Conservation (phyloP, 1,139 yeast species). For the Zygosaccharomyces sapae region DNA sequence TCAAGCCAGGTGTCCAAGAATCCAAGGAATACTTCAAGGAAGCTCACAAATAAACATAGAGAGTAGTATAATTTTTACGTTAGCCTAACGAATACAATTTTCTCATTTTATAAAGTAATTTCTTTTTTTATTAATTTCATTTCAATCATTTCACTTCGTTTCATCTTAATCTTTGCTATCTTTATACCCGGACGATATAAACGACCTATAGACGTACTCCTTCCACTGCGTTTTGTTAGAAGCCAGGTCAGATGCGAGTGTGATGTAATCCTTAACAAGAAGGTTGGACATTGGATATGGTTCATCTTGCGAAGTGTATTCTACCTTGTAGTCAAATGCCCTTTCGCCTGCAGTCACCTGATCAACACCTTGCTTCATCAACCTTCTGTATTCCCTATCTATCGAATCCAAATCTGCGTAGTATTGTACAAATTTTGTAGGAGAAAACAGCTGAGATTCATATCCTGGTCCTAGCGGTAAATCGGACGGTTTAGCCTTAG, state of each 20-base stretch:
- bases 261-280: conserved; percentile 57
- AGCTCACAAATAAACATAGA: conserved; percentile 25
- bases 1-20: conserved; percentile 77
- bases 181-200: conserved; percentile 62
- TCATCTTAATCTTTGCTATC: conserved; percentile 26
- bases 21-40: conserved; percentile 49
- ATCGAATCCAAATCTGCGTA: conserved; percentile 57
- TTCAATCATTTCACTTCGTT: too few species aligned
- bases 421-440: conserved; percentile 67
- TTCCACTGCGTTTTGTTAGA: conserved; percentile 37
- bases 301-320: conserved; percentile 63
- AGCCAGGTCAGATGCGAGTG: conserved; percentile 53
- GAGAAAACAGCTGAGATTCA: conserved; percentile 64
- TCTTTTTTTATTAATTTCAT: too few species aligned
- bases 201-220: conserved; percentile 47
- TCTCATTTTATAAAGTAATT: neutral
- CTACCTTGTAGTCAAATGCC: conserved; percentile 56
- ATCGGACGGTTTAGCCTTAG: conserved; percentile 55
- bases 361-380: conserved; percentile 17
- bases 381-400: conserved; percentile 40
- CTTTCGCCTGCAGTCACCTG: conserved; percentile 35
- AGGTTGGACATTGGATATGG: conserved; percentile 53
- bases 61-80: conserved; percentile 4
- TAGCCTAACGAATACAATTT: conserved; percentile 3
- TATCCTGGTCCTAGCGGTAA: conserved; percentile 71